Evolutionary conservation across 1,284 basidiomycete genomes (phyloP).

Genomic region (Amylostereum areolatum): DNA sequence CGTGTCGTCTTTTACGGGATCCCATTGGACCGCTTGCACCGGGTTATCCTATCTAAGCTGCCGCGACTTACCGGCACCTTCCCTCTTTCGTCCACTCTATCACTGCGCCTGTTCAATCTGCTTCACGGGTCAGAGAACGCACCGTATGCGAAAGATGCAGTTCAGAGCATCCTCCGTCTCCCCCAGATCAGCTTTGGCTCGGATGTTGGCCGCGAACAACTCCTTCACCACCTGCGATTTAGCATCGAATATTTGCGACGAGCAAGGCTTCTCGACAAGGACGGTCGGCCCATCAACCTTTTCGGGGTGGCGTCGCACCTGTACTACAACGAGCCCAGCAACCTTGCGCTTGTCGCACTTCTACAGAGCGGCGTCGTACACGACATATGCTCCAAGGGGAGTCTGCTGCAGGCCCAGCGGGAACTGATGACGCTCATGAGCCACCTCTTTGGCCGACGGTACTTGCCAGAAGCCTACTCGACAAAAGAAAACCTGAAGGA

Average conservation of each 20-base stretch:
- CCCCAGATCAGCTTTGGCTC: constrained; percentile 54
- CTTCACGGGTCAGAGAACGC: constrained; percentile 54
- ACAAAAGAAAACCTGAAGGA: constrained; percentile 28
- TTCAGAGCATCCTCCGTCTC: constrained; percentile 47
- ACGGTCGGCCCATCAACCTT: constrained; percentile 54
- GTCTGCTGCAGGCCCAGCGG: constrained; percentile 34
- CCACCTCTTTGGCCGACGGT: constrained; percentile 54
- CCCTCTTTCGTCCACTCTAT: constrained; percentile 60
- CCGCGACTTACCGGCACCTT: constrained; percentile 60
- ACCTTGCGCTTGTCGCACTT: constrained; percentile 56
- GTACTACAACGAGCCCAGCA: constrained; percentile 64
- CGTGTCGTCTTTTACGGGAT: constrained; percentile 70
- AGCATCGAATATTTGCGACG: constrained; percentile 65
- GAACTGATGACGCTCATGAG: constrained; percentile 48
- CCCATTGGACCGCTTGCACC: constrained; percentile 53
- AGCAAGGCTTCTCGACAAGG: constrained; percentile 40
- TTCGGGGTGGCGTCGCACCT: constrained; percentile 52
- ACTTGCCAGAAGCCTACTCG: constrained; percentile 39
- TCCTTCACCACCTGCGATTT: constrained; percentile 64
- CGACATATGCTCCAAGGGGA: constrained; percentile 39
- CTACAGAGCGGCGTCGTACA: constrained; percentile 55
- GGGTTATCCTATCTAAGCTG: constrained; percentile 55
- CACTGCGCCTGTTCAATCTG: constrained; percentile 57
- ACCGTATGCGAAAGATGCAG: constrained; percentile 39
- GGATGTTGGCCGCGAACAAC: constrained; percentile 44